Base-by-base conservation (phyloP, 805 yeast species). In the Cyberlindnera americana region DNA sequence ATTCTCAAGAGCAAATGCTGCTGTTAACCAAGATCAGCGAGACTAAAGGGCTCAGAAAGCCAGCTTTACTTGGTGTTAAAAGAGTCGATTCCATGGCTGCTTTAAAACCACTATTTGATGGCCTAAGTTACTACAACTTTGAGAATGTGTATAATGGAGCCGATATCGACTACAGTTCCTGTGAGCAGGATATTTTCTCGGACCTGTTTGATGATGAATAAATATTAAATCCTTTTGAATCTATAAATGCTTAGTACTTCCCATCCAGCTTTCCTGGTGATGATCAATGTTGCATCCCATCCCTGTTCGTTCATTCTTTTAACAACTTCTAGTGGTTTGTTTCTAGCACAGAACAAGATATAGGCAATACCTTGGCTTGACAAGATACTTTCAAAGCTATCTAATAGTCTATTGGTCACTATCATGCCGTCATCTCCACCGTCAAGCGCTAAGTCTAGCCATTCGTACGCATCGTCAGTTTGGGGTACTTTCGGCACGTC, bases 381-480 rank as follows among this genome's bases (percentile, higher is more conserved):
- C n/a, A 93, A 59, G 1, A 77, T 72, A 1, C 39, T n/a, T 23
- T 75, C 72, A 26, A 93, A 62, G 9, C 59, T 41, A 30, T 77
- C 66, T 21, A 93, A 64, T 2, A 93, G 70, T 38, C 63, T 62
- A 61, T 78, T 66, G 0, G 99, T 93, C 16, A 87, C 80, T 18
- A 70, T 78, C 98, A 93, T 91, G 0, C 99, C 99, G 52, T 84
- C 82, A 8, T 67, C 66, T 0, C 99, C 99, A 0, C 99, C 99
- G 19, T 83, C 70, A 18, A 93, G 70, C 0, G 99, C 99, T 40
- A 91, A 62, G 57, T 91, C 96, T 1, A 93, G 67, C 96, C 97
- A 89, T 13, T 68, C 66, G 22, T 72, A 69, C 15, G 75, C 79
- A 9, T 70, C 74, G 3, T 67, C 69, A 0, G 48, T 50, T 0